Percentiles rank a stretch among this genome's conserved stretches.
Conservation (phyloP, 2,329 filamentous ascomycete species). For the Diaporthe capsici region DNA sequence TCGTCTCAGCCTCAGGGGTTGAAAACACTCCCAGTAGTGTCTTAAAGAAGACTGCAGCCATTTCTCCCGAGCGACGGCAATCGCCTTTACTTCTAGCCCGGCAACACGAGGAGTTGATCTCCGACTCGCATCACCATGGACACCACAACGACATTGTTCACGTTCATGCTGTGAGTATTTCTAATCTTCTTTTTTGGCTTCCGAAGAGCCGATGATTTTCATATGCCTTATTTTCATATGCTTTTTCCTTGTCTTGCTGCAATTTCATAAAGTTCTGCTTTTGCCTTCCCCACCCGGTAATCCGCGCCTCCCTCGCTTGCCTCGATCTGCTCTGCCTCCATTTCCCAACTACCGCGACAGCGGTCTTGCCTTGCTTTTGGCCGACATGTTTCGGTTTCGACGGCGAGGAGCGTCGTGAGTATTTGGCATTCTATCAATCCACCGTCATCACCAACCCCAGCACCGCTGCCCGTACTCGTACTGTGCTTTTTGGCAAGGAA, state of each 20-base stretch:
- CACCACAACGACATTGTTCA: constrained; percentile 75
- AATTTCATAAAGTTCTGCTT: constrained; percentile 38
- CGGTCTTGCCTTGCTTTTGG: constrained; percentile 20
- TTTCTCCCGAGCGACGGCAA: constrained; percentile 9
- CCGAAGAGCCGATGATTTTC: constrained; percentile 40
- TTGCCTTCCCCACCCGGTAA: constrained; percentile 25
- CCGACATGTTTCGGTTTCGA: constrained; percentile 37
- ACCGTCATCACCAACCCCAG: background rate
- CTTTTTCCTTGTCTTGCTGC: constrained; percentile 40
- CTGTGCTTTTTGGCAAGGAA: constrained; percentile 22
- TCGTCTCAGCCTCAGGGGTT: background rate
- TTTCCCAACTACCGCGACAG: constrained; percentile 11
- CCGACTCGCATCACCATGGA: constrained; percentile 60
- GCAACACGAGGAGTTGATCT: constrained; percentile 44
- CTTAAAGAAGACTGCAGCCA: constrained; percentile 32
- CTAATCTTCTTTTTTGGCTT: constrained; percentile 45
- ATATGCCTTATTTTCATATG: constrained; percentile 34
- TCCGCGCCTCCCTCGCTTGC: constrained; percentile 28
- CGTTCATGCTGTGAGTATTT: constrained; percentile 76
- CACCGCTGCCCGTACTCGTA: constrained; percentile 9
- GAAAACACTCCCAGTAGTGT: constrained; percentile 12
- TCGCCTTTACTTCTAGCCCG: background rate
- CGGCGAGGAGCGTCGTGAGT: constrained; percentile 39
- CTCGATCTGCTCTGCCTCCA: constrained; percentile 31
- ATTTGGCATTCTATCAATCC: background rate